A percentile compares a stretch with the other conserved stretches of the same genome.
Evolutionary conservation across 257 asterid species (phyloP).

Genomic region (Hygrophila difformis): DNA sequence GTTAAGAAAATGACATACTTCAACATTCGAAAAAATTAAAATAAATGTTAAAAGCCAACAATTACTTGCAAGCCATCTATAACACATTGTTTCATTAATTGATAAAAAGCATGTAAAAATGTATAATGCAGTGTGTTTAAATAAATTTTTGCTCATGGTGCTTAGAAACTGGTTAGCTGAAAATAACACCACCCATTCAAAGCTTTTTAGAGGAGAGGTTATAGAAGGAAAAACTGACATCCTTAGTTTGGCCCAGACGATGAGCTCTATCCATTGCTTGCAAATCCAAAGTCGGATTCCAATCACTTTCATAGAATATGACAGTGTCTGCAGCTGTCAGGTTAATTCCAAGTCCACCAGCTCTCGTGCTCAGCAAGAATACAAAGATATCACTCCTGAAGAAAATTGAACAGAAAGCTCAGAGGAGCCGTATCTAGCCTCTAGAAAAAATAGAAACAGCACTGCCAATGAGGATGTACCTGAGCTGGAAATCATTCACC

Average conservation of each 20-base stretch:
- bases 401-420: constrained; percentile 4
- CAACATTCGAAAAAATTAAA: too few relatives aligned
- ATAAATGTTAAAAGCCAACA: too few relatives aligned
- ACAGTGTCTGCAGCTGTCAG: constrained; percentile 97
- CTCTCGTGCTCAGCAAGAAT: constrained; percentile 94
- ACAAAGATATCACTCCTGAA: constrained; percentile 86
- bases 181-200: too few relatives aligned
- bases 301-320: constrained; percentile 96
- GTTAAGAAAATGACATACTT: too few relatives aligned
- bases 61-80: too few relatives aligned
- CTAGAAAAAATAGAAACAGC: background rate
- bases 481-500: constrained; percentile 97
- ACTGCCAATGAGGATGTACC: constrained; percentile 30
- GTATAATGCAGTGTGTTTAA: too few relatives aligned
- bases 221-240: too few relatives aligned
- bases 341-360: constrained; percentile 98
- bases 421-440: constrained; percentile 4
- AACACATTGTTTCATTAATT: too few relatives aligned
- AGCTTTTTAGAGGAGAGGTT: too few relatives aligned
- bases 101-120: too few relatives aligned
- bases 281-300: constrained; percentile 96
- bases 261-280: constrained; percentile 99
- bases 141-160: too few relatives aligned
- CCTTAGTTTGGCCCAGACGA: constrained; percentile 93
- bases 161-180: too few relatives aligned